These are phyloP conservation scores for Mycena vulgaris DNA, from an alignment of 768 basidiomycete genomes.

Conservation along the genomic window DNA sequence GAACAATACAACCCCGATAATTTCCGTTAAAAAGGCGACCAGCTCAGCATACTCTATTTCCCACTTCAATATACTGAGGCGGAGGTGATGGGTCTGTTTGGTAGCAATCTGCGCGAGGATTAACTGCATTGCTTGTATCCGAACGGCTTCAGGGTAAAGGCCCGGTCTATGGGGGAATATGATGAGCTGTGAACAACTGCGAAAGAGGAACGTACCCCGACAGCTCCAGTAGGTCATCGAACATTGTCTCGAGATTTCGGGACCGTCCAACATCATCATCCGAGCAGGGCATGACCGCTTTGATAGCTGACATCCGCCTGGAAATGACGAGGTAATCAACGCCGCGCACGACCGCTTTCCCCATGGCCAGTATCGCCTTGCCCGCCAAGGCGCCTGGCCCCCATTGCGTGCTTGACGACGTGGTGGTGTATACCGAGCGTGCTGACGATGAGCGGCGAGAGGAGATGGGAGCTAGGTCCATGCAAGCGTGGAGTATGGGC, in stretches of 20 bases:
- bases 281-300: not conserved
- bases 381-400: not conserved
- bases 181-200: not conserved
- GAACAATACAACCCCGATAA: slow-evolving; percentile 1
- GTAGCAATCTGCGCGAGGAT: not conserved
- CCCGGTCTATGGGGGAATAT: not conserved
- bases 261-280: not conserved
- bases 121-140: not conserved
- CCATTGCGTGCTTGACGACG: not conserved
- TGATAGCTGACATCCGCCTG: not conserved
- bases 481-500: no score
- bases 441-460: not conserved
- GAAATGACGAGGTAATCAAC: not conserved
- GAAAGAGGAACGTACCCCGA: not conserved
- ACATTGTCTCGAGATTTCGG: not conserved
- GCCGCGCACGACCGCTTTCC: not conserved
- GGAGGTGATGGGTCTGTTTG: not conserved
- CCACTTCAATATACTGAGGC: not conserved
- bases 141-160: not conserved
- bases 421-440: not conserved
- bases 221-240: not conserved
- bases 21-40: not conserved
- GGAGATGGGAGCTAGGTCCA: not conserved
- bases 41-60: not conserved
- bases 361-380: not conserved